Evolutionary conservation across 805 yeast genomes (phyloP), one percentile per base, ranked within the genome.

Genomic region (Hermanozyma aechmeae): DNA sequence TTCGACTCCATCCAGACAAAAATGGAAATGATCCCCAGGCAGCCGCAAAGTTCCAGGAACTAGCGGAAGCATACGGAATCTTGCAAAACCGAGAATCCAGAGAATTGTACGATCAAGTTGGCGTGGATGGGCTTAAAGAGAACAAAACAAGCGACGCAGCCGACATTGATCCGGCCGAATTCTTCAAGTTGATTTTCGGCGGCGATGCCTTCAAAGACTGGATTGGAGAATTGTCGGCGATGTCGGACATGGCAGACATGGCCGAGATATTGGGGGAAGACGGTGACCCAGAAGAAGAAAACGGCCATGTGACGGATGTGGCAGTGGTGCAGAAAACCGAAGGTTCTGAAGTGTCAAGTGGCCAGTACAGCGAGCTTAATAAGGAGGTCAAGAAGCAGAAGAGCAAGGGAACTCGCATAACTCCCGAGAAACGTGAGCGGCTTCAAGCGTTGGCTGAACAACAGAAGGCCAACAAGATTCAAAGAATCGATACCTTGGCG

Each of bases 1-100:
- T 42, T 25, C 39, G 31, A 19, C 42, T 35, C 16, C 46, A 42
- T 16, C 98, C 98, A 1, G 98, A 92, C 53, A 92, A 92, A 61
- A 85, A 89, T 48, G 95, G 94, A n/a, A 77, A 81, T 46, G 94
- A 92, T 51, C 93, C 92, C 23, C 71, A 73, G 9, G 98, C 98
- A 11, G 85, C 89, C 10, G 73, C 71, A 28, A 77, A 79, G 45
- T 92, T 92, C 56, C 96, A 92, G 56, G 82, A 72, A 33, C 35
- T 62, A 23, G 68, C 64, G 4, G 68, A 61, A 39, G 89, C 89
- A 0, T 82, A 80, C 43, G 86, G 81, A 40, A 83, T 92, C 0
- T 59, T 92, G 35, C 79, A 80, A 45, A 92, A 92, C 51, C 62
- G 71, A 1, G 71, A 68, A 6, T 56, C 80, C 30, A 71, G 96